These are phyloP conservation scores for Apiospora hydei DNA, from an alignment of 2,329 filamentous ascomycete species.

Conservation along the genomic window DNA sequence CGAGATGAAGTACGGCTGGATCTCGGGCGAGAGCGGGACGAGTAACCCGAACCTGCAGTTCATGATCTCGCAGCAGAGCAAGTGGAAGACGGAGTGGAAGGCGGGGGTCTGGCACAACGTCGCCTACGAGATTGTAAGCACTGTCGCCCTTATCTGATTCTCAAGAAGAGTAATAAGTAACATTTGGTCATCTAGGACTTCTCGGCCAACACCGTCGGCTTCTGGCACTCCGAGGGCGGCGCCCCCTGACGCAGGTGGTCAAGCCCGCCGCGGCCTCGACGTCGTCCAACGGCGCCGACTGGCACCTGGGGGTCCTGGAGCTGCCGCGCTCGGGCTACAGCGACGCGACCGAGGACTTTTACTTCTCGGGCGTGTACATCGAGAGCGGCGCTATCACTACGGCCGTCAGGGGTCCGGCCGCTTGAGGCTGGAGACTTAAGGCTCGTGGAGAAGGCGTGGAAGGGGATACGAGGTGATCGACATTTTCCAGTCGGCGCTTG, in stretches of 20 bases:
- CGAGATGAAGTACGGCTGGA: slow-evolving; percentile 74
- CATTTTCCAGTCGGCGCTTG: not conserved
- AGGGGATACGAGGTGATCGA: not conserved
- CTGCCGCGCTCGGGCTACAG: slow-evolving; percentile 64
- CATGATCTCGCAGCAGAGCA: slow-evolving; percentile 65
- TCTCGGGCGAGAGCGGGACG: slow-evolving; percentile 54
- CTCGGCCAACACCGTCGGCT: slow-evolving; percentile 63
- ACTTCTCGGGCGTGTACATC: slow-evolving; percentile 76
- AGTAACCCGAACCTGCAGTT: slow-evolving; percentile 65
- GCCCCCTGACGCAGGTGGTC: slow-evolving; percentile 65
- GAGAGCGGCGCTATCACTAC: slow-evolving; percentile 61
- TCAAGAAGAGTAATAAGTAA: too few relatives aligned
- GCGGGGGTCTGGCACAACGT: slow-evolving; percentile 77
- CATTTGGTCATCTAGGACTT: too few relatives aligned
- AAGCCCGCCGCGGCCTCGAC: slow-evolving; percentile 59
- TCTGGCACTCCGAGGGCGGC: slow-evolving; percentile 75
- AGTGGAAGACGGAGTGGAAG: slow-evolving; percentile 69
- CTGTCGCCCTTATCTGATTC: too few relatives aligned
- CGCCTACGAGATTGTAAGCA: slow-evolving; percentile 73
- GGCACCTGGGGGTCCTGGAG: slow-evolving; percentile 75
- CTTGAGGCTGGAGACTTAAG: slow-evolving; percentile 28
- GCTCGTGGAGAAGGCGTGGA: not conserved
- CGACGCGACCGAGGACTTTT: slow-evolving; percentile 69
- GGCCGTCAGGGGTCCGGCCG: slow-evolving; percentile 38
- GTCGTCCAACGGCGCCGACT: slow-evolving; percentile 67